Conservation (phyloP, 1,284 basidiomycete genomes). For the Melampsora americana region DNA sequence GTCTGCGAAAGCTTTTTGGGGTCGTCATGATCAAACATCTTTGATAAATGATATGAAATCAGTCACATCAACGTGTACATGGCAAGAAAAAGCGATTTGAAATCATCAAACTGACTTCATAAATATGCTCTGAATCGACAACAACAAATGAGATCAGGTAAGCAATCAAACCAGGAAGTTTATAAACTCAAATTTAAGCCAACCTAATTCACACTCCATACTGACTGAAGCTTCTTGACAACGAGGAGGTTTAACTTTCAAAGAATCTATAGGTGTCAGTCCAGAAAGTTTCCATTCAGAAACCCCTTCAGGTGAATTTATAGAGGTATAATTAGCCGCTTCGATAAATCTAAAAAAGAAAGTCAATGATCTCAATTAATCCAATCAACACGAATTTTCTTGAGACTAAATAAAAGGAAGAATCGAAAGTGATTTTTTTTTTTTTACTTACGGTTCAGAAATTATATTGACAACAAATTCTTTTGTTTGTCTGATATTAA, state of each 20-base stretch:
- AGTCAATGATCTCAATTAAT: not conserved
- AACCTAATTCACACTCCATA: conserved; percentile 43
- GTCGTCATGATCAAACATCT: conserved; percentile 34
- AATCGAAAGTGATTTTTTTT: too few species aligned
- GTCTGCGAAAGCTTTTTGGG: conserved; percentile 17
- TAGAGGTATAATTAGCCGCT: conserved; percentile 67
- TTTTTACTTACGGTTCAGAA: conserved; percentile 59
- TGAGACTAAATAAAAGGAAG: too few species aligned
- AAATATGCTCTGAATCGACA: conserved; percentile 11
- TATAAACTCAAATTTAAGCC: not conserved
- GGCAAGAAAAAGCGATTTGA: conserved; percentile 3
- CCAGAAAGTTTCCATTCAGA: conserved; percentile 73
- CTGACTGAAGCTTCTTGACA: conserved; percentile 63
- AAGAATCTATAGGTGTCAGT: conserved; percentile 62
- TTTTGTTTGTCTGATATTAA: conserved; percentile 66
- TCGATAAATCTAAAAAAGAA: conserved; percentile 59
- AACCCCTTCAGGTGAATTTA: conserved; percentile 65
- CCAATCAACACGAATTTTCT: not conserved
- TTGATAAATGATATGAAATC: not conserved
- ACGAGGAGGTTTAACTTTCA: conserved; percentile 63
- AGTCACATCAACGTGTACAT: too few species aligned
- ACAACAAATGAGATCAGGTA: conserved; percentile 1
- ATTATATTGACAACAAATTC: conserved; percentile 74
- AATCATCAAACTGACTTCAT: conserved; percentile 8
- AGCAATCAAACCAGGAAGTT: not conserved